A percentile compares a stretch with the other conserved stretches of the same genome.
phyloP scores from a whole-genome alignment of 2,329 filamentous ascomycete species.

The Tolypocladium capitatum region DNA sequence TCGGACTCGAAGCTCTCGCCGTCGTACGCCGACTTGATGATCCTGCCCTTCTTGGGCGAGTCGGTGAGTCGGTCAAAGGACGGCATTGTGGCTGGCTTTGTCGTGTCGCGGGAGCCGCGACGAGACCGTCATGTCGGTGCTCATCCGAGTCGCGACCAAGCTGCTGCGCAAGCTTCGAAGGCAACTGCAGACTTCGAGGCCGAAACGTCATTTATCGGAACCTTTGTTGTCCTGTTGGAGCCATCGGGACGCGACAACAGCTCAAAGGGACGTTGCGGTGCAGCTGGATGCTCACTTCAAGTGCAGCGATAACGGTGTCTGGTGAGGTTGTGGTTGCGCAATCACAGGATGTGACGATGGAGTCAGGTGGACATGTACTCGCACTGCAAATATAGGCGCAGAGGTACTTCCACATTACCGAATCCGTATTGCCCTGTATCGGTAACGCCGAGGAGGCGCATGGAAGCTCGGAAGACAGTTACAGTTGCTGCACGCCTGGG shows the following conservation, averaged over 20 bases:
- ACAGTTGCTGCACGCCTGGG: not conserved
- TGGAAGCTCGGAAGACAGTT: not conserved
- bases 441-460: not conserved
- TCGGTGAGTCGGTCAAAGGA: slow-evolving; percentile 31
- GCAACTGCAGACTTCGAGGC: not conserved
- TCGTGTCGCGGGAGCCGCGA: not conserved
- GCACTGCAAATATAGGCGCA: not conserved
- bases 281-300: not conserved
- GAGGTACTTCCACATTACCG: not conserved
- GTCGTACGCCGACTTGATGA: slow-evolving; percentile 59
- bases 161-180: not conserved
- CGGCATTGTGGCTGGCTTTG: slow-evolving; percentile 25
- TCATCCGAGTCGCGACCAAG: not conserved
- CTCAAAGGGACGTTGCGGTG: not conserved
- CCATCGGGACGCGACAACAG: not conserved
- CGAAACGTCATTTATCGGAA: not conserved
- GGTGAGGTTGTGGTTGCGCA: not conserved
- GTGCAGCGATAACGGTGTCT: not conserved
- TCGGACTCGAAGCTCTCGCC: slow-evolving; percentile 81
- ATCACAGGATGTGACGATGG: not conserved
- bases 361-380: not conserved
- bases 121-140: not conserved
- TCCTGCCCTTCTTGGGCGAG: slow-evolving; percentile 40
- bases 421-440: not conserved
- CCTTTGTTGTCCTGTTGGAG: not conserved